A percentile compares a stretch with the other conserved stretches of the same genome.
Evolutionary conservation across 179 eudicot genomes (phyloP).

Genomic region (Silene noctiflora): DNA sequence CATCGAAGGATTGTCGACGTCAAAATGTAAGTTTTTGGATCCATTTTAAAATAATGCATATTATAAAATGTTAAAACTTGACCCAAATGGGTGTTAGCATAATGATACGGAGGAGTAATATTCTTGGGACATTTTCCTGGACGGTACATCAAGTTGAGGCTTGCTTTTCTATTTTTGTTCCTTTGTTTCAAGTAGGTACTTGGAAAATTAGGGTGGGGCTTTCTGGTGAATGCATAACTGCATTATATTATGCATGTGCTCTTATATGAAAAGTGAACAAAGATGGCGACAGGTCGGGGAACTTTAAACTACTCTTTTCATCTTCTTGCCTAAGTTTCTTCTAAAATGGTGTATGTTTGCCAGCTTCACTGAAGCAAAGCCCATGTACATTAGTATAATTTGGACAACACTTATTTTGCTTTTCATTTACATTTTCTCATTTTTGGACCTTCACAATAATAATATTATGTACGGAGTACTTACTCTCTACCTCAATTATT

Average conservation of each 20-base stretch:
- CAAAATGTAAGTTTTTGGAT: slow-evolving; percentile 29
- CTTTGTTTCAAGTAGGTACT: neutral
- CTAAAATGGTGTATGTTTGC: neutral
- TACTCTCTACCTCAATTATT: too few species aligned
- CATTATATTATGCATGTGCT: slow-evolving; percentile 10
- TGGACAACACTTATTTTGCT: too few species aligned
- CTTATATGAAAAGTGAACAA: neutral
- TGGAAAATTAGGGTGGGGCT: neutral
- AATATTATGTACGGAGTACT: too few species aligned
- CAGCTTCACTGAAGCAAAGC: too few species aligned
- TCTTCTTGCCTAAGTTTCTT: neutral
- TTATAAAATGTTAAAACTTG: too few species aligned
- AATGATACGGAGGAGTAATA: too few species aligned
- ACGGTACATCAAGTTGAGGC: neutral
- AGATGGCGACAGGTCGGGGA: slow-evolving; percentile 2
- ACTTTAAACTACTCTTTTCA: neutral
- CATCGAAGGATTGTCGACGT: slow-evolving; percentile 21
- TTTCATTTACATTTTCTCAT: too few species aligned
- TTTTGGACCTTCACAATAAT: too few species aligned
- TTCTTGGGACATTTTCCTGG: neutral
- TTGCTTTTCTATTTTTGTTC: neutral
- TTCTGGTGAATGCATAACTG: neutral
- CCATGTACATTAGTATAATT: too few species aligned
- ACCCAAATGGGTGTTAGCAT: too few species aligned
- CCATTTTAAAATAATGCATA: too few species aligned